These are phyloP conservation scores for Trapa incisa DNA, from an alignment of 345 rosid species.

Conservation along the genomic window DNA sequence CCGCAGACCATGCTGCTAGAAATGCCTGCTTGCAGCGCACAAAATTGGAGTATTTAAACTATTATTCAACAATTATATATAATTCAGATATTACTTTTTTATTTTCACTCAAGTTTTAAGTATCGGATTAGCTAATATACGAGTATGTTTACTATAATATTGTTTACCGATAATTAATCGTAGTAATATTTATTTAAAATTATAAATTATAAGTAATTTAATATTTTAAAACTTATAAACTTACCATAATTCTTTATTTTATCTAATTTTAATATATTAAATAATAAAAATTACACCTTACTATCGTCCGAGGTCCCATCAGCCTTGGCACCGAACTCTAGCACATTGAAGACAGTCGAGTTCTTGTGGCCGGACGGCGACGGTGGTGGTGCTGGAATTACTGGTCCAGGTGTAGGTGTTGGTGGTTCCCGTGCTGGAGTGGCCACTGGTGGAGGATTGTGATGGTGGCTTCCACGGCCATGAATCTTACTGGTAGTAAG, in stretches of 20 bases:
- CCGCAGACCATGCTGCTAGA: constrained; percentile 49
- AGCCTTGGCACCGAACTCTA: constrained; percentile 64
- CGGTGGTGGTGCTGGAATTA: not conserved
- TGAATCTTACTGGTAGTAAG: not conserved
- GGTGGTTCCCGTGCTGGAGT: not conserved
- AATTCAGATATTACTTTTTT: no score
- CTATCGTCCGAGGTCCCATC: constrained; percentile 62
- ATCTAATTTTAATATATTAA: no score
- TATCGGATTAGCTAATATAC: no score
- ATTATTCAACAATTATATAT: no score
- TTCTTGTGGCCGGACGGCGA: not conserved
- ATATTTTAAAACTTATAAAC: no score
- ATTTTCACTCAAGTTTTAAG: no score
- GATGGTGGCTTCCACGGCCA: constrained; percentile 2
- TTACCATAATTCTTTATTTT: no score
- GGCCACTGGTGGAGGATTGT: constrained; percentile 3
- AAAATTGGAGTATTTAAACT: no score
- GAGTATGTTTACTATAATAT: no score
- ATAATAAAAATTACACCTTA: constrained; percentile 24
- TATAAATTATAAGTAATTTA: no score
- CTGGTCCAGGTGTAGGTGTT: not conserved
- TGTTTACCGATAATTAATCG: no score
- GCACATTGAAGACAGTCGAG: constrained; percentile 33
- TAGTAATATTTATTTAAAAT: no score
- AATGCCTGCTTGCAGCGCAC: constrained; percentile 37